Evolutionary conservation across 345 rosid genomes (phyloP).

Genomic region (Durio zibethinus): DNA sequence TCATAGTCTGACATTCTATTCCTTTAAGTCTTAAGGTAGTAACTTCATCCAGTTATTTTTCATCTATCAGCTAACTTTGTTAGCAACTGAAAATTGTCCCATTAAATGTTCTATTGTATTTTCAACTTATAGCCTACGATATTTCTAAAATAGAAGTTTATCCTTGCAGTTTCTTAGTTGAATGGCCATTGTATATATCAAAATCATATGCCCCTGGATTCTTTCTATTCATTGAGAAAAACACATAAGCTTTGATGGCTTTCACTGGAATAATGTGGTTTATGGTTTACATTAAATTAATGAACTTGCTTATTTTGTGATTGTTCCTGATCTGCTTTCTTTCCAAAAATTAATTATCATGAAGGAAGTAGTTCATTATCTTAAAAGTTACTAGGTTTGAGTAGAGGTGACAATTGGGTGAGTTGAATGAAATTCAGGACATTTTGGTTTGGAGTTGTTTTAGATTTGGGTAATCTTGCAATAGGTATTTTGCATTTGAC

Average conservation of each 20-base stretch:
- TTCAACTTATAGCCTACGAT: neutral
- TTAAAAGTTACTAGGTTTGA: neutral
- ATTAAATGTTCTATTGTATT: neutral
- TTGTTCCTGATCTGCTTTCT: neutral
- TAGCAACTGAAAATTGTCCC: slow-evolving; percentile 2
- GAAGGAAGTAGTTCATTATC: neutral
- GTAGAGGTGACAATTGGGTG: neutral
- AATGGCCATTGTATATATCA: neutral
- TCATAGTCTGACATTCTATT: neutral
- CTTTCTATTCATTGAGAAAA: neutral
- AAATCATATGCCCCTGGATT: neutral
- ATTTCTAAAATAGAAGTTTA: too few species aligned
- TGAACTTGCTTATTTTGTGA: slow-evolving; percentile 7
- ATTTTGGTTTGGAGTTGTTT: neutral
- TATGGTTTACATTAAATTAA: neutral
- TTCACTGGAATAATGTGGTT: slow-evolving; percentile 2
- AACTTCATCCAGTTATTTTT: neutral
- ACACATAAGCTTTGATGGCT: neutral
- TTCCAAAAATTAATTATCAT: neutral
- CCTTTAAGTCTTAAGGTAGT: neutral
- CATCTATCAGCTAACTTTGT: slow-evolving; percentile 1
- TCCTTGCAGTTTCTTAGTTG: neutral
- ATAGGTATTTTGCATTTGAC: neutral
- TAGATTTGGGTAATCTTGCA: neutral
- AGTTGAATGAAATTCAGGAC: too few species aligned